Base-by-base conservation (phyloP, 371 early-diverging fungal species). In the Paraphysoderma sedebokerense region DNA sequence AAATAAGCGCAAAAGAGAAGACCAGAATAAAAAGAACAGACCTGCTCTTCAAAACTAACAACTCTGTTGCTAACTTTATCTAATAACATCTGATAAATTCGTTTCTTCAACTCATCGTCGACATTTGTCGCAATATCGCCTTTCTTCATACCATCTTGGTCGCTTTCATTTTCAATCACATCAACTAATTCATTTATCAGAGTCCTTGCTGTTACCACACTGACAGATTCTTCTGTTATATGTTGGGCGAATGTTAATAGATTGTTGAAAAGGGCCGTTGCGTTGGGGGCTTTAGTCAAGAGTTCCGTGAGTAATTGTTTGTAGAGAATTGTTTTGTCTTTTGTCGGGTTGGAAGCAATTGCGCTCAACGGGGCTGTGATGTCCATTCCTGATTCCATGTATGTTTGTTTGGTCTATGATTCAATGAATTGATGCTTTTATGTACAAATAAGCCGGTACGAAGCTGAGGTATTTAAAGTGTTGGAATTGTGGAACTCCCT, bases 1-100 rank as follows among this genome's bases (percentile, higher is more conserved):
- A n/a, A n/a, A n/a, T n/a, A n/a, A 44, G 28, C 47, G 26, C 19
- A 8, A n/a, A 2, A 23, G n/a, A 15, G 36, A 39, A 28, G 13
- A 28, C 32, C 20, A 13, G 20, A 13, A 20, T 9, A 5, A 38
- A 13, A n/a, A n/a, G 20, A 24, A 19, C 53, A 47, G 60, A 82
- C 87, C 68, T 82, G 83, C 55, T 87, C 88, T 57, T 87, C 88
- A 62, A 84, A 87, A 29, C 83, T 80, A n/a, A 85, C 85, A 13
- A 75, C 68, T 39, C 88, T 64, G 9, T 70, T 61, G 47, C 77
- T 72, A 20, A 79, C 67, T 36, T 60, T 66, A 0, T 72, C 71
- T 38, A 79, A 66, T 17, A 31, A 17, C 12, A 17, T 7, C n/a
- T 15, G 17, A 12, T 29, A 39, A 13, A 54, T 8, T 23, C 23